A percentile compares a stretch with the other conserved stretches of the same genome.
phyloP scores from a whole-genome alignment of 345 rosid genomes.

The Ceriops zippeliana region DNA sequence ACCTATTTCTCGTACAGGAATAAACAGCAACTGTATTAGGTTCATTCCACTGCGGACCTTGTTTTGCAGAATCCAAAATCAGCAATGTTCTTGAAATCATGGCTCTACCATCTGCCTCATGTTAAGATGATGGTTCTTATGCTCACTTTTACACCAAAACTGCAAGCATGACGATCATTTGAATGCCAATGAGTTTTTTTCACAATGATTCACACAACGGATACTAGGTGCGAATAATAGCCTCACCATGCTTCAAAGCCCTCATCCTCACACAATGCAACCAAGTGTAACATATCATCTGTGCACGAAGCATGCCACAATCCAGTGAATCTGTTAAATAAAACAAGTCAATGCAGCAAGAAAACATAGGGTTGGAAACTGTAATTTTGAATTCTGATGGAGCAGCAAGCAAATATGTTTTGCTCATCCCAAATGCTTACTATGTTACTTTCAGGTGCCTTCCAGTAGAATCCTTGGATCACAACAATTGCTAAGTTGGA shows the following conservation, averaged over 20 bases:
- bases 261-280: background rate
- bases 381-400: background rate
- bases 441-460: conserved; percentile 29
- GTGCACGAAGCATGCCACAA: conserved; percentile 19
- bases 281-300: conserved; percentile 10
- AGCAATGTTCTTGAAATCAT: too few species aligned
- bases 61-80: too few species aligned
- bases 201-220: background rate
- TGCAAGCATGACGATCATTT: background rate
- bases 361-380: background rate
- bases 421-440: conserved; percentile 20
- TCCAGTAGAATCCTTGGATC: conserved; percentile 43
- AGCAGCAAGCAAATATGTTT: background rate
- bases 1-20: too few species aligned
- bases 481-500: conserved; percentile 36
- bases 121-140: too few species aligned
- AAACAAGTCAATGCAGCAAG: conserved; percentile 2
- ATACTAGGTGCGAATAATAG: background rate
- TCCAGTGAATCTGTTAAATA: conserved; percentile 37
- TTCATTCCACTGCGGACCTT: too few species aligned
- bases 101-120: too few species aligned
- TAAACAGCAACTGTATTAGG: too few species aligned
- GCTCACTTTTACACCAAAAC: background rate
- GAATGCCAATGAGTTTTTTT: too few species aligned
- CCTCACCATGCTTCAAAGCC: background rate